These are phyloP conservation scores for Patellifolia procumbens DNA, from an alignment of 179 eudicot species.

Conservation along the genomic window DNA sequence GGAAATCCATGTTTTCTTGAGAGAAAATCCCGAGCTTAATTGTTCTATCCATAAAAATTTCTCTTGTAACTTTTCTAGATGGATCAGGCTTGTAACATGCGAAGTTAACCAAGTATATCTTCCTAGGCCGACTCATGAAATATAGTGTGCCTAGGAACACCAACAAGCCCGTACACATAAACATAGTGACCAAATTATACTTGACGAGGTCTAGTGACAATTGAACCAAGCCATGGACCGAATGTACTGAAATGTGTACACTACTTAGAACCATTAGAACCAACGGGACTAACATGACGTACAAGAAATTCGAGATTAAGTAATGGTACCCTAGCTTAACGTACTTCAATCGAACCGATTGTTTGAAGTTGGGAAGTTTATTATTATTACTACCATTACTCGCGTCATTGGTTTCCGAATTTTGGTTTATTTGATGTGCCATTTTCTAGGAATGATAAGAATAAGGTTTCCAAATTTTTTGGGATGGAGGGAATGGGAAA, in stretches of 20 bases:
- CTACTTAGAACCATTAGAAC: conserved; percentile 4
- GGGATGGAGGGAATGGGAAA: background rate
- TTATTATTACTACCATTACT: background rate
- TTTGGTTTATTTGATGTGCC: conserved; percentile 10
- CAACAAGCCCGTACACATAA: conserved; percentile 24
- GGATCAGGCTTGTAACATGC: conserved; percentile 39
- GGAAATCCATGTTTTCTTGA: conserved; percentile 34
- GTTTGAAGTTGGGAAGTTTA: conserved; percentile 24
- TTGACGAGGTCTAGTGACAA: conserved; percentile 23
- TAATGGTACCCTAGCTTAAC: conserved; percentile 43
- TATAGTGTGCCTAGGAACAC: conserved; percentile 37
- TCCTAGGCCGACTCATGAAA: conserved; percentile 41
- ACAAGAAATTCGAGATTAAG: conserved; percentile 36
- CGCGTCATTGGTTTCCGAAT: background rate
- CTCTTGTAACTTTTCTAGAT: conserved; percentile 22
- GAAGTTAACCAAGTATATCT: conserved; percentile 35
- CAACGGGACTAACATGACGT: conserved; percentile 31
- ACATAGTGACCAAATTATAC: conserved; percentile 27
- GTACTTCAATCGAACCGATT: conserved; percentile 32
- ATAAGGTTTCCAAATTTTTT: background rate
- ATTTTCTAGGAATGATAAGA: background rate
- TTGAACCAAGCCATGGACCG: conserved; percentile 24
- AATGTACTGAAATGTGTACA: conserved; percentile 23
- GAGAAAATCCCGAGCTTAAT: conserved; percentile 22
- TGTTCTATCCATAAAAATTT: conserved; percentile 36